Conservation (phyloP, 139 green algal species). For the Closterium sp. region DNA sequence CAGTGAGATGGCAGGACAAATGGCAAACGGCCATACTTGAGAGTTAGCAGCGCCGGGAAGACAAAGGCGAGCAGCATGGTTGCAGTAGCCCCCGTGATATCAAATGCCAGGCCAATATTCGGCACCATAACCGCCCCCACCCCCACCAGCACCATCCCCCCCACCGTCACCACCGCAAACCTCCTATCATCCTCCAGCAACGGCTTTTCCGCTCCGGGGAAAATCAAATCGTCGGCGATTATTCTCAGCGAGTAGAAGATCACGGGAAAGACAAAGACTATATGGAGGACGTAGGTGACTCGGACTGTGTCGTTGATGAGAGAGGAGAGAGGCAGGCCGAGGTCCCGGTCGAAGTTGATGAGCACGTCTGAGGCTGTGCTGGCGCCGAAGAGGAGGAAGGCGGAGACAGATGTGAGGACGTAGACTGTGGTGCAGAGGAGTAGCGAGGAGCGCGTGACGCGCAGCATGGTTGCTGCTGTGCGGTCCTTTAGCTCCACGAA, state of each 20-base stretch:
- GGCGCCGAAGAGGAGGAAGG: constrained; percentile 14
- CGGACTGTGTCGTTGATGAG: constrained; percentile 14
- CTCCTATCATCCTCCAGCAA: background rate
- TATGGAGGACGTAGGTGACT: constrained; percentile 14
- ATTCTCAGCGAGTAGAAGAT: constrained; percentile 33
- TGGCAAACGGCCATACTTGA: background rate
- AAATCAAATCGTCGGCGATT: constrained; percentile 9
- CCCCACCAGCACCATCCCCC: background rate
- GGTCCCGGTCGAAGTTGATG: constrained; percentile 13
- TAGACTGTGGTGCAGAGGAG: constrained; percentile 17
- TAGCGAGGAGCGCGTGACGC: background rate
- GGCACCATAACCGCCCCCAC: constrained; percentile 18
- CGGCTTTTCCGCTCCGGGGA: background rate
- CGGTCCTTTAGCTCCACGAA: background rate
- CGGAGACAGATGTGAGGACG: background rate
- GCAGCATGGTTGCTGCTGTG: background rate
- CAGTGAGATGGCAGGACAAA: no score
- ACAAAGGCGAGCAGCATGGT: constrained; percentile 38
- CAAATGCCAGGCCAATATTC: constrained; percentile 31
- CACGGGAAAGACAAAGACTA: constrained; percentile 28
- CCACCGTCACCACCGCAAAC: constrained; percentile 2
- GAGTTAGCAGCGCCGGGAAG: constrained; percentile 3
- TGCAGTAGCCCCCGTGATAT: constrained; percentile 29
- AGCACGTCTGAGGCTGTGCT: background rate
- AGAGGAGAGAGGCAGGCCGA: background rate